Evolutionary conservation across 768 basidiomycete species (phyloP).

Genomic region (Coprinopsis strossmayeri): DNA sequence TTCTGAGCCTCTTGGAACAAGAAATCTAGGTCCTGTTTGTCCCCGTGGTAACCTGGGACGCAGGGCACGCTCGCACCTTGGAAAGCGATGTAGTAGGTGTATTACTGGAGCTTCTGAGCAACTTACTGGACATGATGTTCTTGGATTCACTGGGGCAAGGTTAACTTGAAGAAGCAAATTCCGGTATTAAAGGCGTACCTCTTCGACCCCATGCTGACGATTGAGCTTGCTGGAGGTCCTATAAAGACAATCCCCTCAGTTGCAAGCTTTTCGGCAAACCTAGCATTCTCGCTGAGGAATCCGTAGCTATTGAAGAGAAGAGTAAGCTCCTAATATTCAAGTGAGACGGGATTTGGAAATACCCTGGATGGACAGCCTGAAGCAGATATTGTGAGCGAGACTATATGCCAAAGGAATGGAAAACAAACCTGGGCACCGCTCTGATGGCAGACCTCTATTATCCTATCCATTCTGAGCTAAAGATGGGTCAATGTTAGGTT

Average conservation of each 20-base stretch:
- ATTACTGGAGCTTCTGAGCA: background rate
- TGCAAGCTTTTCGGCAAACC: conserved; percentile 69
- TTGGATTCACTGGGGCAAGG: conserved; percentile 64
- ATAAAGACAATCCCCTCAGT: conserved; percentile 83
- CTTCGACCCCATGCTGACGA: conserved; percentile 93
- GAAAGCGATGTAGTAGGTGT: background rate
- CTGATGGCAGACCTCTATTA: conserved; percentile 72
- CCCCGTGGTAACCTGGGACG: conserved; percentile 90
- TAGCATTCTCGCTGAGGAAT: conserved; percentile 88
- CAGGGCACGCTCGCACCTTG: conserved; percentile 85
- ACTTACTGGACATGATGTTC: conserved; percentile 81
- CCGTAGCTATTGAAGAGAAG: conserved; percentile 50
- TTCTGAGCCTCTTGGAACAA: conserved; percentile 62
- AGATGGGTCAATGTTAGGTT: conserved; percentile 1
- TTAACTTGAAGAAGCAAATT: background rate
- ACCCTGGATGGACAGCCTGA: conserved; percentile 94
- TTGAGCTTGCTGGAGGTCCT: conserved; percentile 83
- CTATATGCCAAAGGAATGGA: background rate
- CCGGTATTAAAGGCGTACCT: conserved; percentile 38
- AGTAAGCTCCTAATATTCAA: too few species aligned
- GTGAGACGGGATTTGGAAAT: conserved; percentile 12
- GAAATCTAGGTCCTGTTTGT: conserved; percentile 68
- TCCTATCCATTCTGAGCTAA: conserved; percentile 82
- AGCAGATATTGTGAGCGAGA: conserved; percentile 3
- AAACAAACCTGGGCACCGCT: conserved; percentile 82